These are phyloP conservation scores for Fusarium cicatricum DNA, from an alignment of 2,329 filamentous ascomycete genomes.

Conservation along the genomic window DNA sequence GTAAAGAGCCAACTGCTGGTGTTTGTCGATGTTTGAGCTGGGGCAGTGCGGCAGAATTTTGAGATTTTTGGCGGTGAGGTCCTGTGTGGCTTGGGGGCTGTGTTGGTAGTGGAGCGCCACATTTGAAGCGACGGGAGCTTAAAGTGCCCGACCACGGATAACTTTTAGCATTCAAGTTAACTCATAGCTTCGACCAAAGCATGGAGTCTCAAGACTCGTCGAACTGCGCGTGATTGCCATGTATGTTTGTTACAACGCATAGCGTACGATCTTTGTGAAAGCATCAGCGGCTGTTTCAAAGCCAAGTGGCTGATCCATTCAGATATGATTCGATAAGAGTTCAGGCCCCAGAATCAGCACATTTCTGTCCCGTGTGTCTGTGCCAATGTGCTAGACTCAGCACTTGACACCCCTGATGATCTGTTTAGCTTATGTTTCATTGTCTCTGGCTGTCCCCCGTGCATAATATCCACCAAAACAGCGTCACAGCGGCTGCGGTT, in stretches of 20 bases:
- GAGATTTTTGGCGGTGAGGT: slow-evolving; percentile 51
- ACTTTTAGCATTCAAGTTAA: no score
- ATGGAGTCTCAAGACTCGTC: no score
- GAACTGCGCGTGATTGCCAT: no score
- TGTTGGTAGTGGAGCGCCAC: slow-evolving; percentile 5
- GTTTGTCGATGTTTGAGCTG: slow-evolving; percentile 5
- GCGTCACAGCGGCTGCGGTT: slow-evolving; percentile 19
- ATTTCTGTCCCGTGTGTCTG: no score
- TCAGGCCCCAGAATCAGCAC: no score
- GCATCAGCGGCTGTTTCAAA: no score
- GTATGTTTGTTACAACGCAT: no score
- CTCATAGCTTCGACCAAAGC: no score
- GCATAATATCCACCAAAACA: slow-evolving; percentile 18
- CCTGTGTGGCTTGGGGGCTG: slow-evolving; percentile 26
- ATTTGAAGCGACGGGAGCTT: slow-evolving; percentile 19
- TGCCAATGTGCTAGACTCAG: no score
- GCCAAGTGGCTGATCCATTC: no score
- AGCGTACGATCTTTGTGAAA: no score
- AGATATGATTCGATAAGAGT: neutral
- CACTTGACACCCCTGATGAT: slow-evolving; percentile 25
- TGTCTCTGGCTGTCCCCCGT: slow-evolving; percentile 6
- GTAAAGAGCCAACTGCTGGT: slow-evolving; percentile 17
- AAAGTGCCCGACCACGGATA: neutral
- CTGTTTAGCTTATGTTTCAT: neutral
- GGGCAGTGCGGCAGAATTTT: slow-evolving; percentile 46